Conservation (phyloP, 1,284 basidiomycete species). For the Ceratobasidium theobromae region DNA sequence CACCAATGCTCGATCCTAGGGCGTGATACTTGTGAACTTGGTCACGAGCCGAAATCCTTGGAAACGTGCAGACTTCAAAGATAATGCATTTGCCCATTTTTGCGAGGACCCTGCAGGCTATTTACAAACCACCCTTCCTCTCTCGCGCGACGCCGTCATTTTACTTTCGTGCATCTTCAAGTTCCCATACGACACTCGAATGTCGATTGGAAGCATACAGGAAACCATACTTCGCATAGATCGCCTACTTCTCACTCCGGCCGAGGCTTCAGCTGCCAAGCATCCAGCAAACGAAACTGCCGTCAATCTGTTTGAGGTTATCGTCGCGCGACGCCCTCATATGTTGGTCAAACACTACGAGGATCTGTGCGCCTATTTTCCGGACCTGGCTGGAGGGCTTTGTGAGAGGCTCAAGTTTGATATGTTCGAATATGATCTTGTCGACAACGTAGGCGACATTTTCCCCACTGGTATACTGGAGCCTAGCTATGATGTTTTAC, state of each 20-base stretch:
- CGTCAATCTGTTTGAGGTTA: not conserved
- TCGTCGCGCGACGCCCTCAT: conserved; percentile 8
- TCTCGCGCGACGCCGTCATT: not conserved
- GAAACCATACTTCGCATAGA: not conserved
- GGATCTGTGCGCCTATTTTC: conserved; percentile 17
- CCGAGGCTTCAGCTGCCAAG: not conserved
- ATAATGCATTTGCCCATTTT: not conserved
- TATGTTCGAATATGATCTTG: conserved; percentile 10
- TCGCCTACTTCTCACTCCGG: not conserved
- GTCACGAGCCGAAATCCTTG: conserved; percentile 87
- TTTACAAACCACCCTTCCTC: conserved; percentile 5
- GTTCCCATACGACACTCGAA: not conserved
- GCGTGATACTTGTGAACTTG: conserved; percentile 92
- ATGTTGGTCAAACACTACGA: conserved; percentile 20
- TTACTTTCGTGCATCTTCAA: conserved; percentile 3
- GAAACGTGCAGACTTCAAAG: conserved; percentile 58
- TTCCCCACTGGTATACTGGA: not conserved
- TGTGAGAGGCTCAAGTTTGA: not conserved
- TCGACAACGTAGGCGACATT: conserved; percentile 4
- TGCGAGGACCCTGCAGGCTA: not conserved
- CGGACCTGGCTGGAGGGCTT: not conserved
- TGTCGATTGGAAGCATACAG: conserved; percentile 1
- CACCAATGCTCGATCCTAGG: not conserved
- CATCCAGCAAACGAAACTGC: not conserved
- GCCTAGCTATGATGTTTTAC: not conserved